Evolutionary conservation across 768 basidiomycete genomes (phyloP).

Genomic region (Hericium alpestre): DNA sequence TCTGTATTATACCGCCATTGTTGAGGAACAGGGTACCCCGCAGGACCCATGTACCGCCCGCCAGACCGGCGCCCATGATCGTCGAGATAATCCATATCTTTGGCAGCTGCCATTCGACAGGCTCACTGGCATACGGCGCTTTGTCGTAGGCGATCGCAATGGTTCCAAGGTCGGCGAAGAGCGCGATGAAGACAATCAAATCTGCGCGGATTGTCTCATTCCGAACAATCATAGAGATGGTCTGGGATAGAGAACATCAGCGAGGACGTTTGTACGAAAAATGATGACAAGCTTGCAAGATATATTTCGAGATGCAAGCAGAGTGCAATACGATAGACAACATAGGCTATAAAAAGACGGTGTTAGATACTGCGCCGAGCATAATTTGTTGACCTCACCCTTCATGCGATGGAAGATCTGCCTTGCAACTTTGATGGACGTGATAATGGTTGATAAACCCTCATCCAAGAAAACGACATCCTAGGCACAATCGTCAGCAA

Average conservation of each 20-base stretch:
- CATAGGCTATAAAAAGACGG: conserved; percentile 29
- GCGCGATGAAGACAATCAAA: conserved; percentile 33
- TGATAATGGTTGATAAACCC: conserved; percentile 32
- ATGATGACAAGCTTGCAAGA: conserved; percentile 15
- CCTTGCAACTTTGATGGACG: conserved; percentile 35
- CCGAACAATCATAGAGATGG: conserved; percentile 32
- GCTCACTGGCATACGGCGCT: conserved; percentile 26
- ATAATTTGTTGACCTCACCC: conserved; percentile 24
- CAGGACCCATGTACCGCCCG: conserved; percentile 29
- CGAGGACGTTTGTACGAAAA: background rate
- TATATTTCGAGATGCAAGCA: conserved; percentile 39
- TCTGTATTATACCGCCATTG: conserved; percentile 33
- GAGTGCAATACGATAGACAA: conserved; percentile 39
- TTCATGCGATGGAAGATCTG: conserved; percentile 43
- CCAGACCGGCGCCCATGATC: conserved; percentile 21
- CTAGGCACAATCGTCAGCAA: background rate
- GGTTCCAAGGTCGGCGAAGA: conserved; percentile 36
- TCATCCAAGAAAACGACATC: conserved; percentile 41
- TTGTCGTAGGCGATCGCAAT: conserved; percentile 40
- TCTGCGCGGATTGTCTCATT: conserved; percentile 40
- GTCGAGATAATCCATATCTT: conserved; percentile 38
- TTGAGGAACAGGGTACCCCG: conserved; percentile 31
- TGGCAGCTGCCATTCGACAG: conserved; percentile 40
- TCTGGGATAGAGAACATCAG: conserved; percentile 7
- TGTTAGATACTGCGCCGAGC: conserved; percentile 9